Base-by-base conservation (phyloP, 2,329 filamentous ascomycete species). In the Paecilomyces fulvus region DNA sequence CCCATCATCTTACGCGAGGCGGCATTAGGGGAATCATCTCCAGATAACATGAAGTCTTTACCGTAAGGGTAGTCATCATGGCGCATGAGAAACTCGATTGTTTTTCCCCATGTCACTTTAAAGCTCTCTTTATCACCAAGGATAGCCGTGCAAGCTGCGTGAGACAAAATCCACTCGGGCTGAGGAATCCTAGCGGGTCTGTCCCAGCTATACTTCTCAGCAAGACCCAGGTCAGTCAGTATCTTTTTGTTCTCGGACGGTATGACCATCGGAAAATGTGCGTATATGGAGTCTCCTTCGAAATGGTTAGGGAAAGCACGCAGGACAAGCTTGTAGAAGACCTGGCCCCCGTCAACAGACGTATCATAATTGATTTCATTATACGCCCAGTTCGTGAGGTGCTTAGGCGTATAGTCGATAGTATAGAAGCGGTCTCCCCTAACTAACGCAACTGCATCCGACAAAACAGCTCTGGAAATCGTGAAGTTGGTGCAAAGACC, bases 261-360 rank as follows among this genome's bases (percentile, higher is more conserved):
- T 10, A 78, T 68, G 10, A 77, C 78, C 59, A 80, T 62, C 1
- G 78, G 78, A 59, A 76, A 79, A 61, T 80, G 77, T 3, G 75
- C 76, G 55, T 79, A 80, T 53, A 80, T 70, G 0, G 76, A 79
- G 58, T 77, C 72, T 0, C 73, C 73, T 25, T 73, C 69, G 63
- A 76, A 79, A 64, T 75, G 75, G 55, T 78, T 75, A 3, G 79
- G 79, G 56, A 81, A 73, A 2, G 78, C 76, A 52, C 78, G 72
- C 56, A 80, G 69, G 57, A 79, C 73, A n/a, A 80, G 70, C 62
- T 79, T 80, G 67, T 80, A 80, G 60, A 80, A 74, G 53, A 78
- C 73, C 51, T 77, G 77, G 46, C 78, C 78, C 49, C 78, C 73
- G 53, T 79, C 77, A 52, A 80, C 73, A 1, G 69, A 65, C 3